Conservation (phyloP, 495 filamentous ascomycete species). For the Darksidea phi region DNA sequence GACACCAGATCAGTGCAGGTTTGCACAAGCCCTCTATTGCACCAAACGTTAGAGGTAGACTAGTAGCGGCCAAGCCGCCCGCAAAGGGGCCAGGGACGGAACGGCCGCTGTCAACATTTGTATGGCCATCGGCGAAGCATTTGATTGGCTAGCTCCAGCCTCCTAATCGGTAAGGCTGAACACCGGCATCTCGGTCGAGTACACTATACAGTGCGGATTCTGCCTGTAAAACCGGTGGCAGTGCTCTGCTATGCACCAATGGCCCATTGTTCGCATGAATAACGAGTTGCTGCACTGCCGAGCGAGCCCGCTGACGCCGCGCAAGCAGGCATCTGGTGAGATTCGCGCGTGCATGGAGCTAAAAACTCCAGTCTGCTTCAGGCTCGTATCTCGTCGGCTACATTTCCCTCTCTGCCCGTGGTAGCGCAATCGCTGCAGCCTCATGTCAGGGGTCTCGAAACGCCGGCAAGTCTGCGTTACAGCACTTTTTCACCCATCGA, state of each 20-base stretch:
- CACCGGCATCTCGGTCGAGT: not conserved
- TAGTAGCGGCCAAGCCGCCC: slow-evolving; percentile 7
- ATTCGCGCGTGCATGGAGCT: slow-evolving; percentile 20
- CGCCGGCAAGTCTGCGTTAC: slow-evolving; percentile 11
- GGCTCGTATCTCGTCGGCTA: slow-evolving; percentile 26
- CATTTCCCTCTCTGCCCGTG: not conserved
- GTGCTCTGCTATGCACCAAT: not conserved
- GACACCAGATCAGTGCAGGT: not conserved
- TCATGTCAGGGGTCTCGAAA: not conserved
- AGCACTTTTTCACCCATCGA: slow-evolving; percentile 1
- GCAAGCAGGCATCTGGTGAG: slow-evolving; percentile 13
- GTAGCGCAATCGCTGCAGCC: not conserved
- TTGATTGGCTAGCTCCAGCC: not conserved
- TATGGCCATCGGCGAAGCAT: not conserved
- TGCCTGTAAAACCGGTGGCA: not conserved
- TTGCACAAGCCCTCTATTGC: slow-evolving; percentile 17
- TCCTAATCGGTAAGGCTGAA: slow-evolving; percentile 5
- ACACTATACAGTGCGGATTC: not conserved
- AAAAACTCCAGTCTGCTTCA: not conserved
- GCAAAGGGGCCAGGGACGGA: slow-evolving; percentile 12
- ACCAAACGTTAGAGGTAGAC: slow-evolving; percentile 21
- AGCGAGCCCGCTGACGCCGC: slow-evolving; percentile 1
- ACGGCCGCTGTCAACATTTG: slow-evolving; percentile 17
- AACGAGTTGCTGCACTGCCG: not conserved
- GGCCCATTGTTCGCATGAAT: not conserved